Evolutionary conservation across 208 protist species (phyloP), one percentile per base, ranked within the genome.

Genomic region (Leishmania lainsoni): DNA sequence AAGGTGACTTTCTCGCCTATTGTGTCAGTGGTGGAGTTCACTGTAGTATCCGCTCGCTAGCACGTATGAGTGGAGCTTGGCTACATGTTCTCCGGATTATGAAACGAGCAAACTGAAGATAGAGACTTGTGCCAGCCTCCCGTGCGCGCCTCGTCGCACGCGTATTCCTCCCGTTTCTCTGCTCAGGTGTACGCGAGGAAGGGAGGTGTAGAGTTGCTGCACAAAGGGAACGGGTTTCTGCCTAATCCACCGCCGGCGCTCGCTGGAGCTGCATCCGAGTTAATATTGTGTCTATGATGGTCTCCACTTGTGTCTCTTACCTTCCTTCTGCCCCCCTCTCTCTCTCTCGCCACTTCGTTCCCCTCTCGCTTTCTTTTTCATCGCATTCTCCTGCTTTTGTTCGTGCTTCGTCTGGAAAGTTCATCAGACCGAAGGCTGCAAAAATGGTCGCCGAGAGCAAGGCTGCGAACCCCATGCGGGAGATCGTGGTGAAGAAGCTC

Each of bases 401-500:
- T 42, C 35, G 6, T 20, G 5, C 59, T 29, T 26, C 54, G 42
- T 63, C 17, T 61, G 32, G 17, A 79, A 58, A 85, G 81, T 85
- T 85, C 71, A 72, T 85, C 71, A 83, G 85, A 83, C 73, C 68
- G 75, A 76, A 84, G 65, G 69, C 72, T 75, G 76, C 71, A 45
- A 92, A 84, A 76, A 92, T 93, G 91, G 88, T 93, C 71, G 91
- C 89, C 69, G 92, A 96, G 71, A 97, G 86, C 81, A 98, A 98
- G 89, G 92, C 90, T 32, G 85, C 87, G 42, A 99, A 99, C 97
- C 91, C 92, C 65, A 99, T 99, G 99, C 92, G 96, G 80, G 92
- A 99, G 83, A 99, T 99, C 83, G 84, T 94, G 65, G 99, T 99
- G 81, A 96, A 98, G 80, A 99, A 99, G 95, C 98, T 99, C 39